Evolutionary conservation across 2,329 filamentous ascomycete species (phyloP), one percentile per base, ranked within the genome.

Genomic region (Phaeoacremonium minimum): DNA sequence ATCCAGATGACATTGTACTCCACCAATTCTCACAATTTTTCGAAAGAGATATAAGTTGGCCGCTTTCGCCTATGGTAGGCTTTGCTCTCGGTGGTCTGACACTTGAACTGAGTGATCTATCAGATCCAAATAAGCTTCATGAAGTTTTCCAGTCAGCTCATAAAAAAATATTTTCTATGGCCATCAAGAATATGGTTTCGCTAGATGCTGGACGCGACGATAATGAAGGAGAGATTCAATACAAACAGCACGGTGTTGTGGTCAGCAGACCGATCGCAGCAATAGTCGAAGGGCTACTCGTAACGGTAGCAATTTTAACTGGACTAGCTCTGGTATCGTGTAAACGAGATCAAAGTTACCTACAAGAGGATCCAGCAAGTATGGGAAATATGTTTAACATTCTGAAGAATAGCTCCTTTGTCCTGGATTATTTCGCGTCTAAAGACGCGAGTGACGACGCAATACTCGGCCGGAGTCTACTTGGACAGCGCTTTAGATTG

Each of bases 231-330:
- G 15, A 11, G n/a, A 32, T 3, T 9, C n/a, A n/a, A n/a, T n/a
- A 9, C 20, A 60, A 13, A 17, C 17, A 0, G 47, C 39, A 46
- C 0, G 63, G 56, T 0, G 47, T 66, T 0, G 33, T 60, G 1
- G 60, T 62, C 4, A 64, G 55, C 31, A 43, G 63, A 3, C 2
- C 41, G 0, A 52, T 61, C 8, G 56, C 62, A 0, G 49, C 50
- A 0, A 20, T 46, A 0, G 45, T 64, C 0, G 63, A 66, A 13
- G 40, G 29, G 0, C 11, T 64, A 0, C 33, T 66, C 2, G n/a
- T 40, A 0, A 1, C 57, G 1, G 45, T 58, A 0, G 41, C 53
- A 0, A 2, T 53, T 0, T 43, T 50, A 2, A 49, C 53, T 0
- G 15, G 36, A 0, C 4, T 38, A 0, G 20, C 58, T 1, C 19